Evolutionary conservation across 176 grass and related monocot genomes (phyloP), one percentile per base, ranked within the genome.

Genomic region (Dactylis glomerata): DNA sequence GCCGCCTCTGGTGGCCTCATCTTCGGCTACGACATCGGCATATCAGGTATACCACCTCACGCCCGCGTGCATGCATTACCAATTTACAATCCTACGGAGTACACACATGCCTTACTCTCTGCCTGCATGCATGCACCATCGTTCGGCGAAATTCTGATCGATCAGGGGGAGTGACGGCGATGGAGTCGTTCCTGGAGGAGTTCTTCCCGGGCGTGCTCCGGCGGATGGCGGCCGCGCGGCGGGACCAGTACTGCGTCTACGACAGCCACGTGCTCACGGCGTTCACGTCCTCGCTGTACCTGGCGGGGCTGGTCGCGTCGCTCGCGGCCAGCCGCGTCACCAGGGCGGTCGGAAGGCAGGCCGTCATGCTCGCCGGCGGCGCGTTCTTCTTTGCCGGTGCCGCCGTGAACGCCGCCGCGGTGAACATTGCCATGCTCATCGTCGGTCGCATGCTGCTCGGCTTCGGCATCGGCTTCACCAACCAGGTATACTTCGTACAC

Each of bases 11-110:
- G 89, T 20, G 92, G 92, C 19, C 87, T 87, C 37, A 92, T 94
- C 83, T 94, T 94, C 80, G 89, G 89, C 69, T 94, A 94, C 74
- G 92, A 94, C 59, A 94, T 90, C 51, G 90, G 88, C 62, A 83
- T 95, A 67, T 95, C 93, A 56, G 91, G 90, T 84, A 34, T n/a
- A n/a, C n/a, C n/a, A n/a, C 36, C 26, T 31, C 22, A 56, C 65
- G 27, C 52, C 7, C 20, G 26, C 10, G n/a, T 12, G 58, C 65
- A 66, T 32, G 40, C 33, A 30, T 28, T 8, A 8, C 40, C 5
- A 20, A 11, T 11, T 45, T 51, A 31, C 22, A 24, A 12, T 32
- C 19, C 10, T 49, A 23, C 47, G 13, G 10, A 8, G 40, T 41
- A 41, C 40, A 41, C 1, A 9, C 40, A 41, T 41, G 40, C 14